These are phyloP conservation scores for Durusdinium trenchii DNA, from an alignment of 73 alveolate species.

Conservation along the genomic window DNA sequence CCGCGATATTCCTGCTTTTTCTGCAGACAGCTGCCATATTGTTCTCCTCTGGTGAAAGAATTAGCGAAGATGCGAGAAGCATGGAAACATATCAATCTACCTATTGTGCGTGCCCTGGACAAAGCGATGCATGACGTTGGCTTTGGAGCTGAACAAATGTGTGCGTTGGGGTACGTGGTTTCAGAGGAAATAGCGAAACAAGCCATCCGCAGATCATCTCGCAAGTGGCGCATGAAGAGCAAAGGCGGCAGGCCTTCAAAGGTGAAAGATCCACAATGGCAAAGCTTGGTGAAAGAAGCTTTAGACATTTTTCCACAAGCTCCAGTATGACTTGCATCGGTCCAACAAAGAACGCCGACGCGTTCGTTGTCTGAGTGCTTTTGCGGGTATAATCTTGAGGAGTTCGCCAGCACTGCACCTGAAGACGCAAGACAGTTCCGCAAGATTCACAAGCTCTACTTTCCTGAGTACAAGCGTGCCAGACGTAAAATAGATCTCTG, in stretches of 20 bases:
- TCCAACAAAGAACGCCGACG: not conserved
- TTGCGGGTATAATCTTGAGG: not conserved
- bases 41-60: too few species aligned
- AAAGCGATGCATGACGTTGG: not conserved
- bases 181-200: not conserved
- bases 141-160: not conserved
- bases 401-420: not conserved
- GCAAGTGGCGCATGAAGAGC: slow-evolving; percentile 15
- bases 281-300: not conserved
- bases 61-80: too few species aligned
- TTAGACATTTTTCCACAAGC: not conserved
- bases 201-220: not conserved
- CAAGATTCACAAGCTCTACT: not conserved
- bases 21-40: too few species aligned
- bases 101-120: too few species aligned
- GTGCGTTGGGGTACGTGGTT: not conserved
- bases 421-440: not conserved
- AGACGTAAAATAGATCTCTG: not conserved
- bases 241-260: slow-evolving; percentile 27
- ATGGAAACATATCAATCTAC: too few species aligned
- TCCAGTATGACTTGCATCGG: slow-evolving; percentile 9
- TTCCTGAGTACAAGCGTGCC: slow-evolving; percentile 18
- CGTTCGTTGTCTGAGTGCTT: not conserved
- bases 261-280: not conserved
- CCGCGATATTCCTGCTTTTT: too few species aligned